Base-by-base conservation (phyloP, 495 filamentous ascomycete genomes). In the Lepidopterella palustris region DNA sequence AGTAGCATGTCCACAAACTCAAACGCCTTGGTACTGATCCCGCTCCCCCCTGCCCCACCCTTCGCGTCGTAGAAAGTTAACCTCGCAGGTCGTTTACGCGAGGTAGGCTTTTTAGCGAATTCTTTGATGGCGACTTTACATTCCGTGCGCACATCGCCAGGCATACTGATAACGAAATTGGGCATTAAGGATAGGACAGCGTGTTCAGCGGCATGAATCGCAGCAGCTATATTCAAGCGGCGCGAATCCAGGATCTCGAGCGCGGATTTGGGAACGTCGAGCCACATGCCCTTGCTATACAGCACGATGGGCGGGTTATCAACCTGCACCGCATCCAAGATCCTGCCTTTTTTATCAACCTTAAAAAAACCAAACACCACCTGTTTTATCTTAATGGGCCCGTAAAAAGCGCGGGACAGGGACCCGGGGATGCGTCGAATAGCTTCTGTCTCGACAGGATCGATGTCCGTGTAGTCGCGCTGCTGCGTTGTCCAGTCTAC, bases 351-450 rank as follows among this genome's bases (percentile, higher is more conserved):
- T 65, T 86, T 87, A 72, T 96, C 90, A 39, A 96, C 73, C 69
- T 97, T 97, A 80, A 97, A 96, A 78, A 91, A 99, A 18, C 95
- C 95, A 69, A 95, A 97, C 15, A 97, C 88, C 39, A 86, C 83
- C 60, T 90, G 84, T 61, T 84, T 83, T 68, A 97, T 88, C 60
- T 84, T 82, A 70, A 99, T 90, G 1, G 81, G 63, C 60, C 93
- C 93, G 72, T 86, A 92, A 75, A 87, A 97, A 24, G 92, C 92
- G 35, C 82, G 79, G 1, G 76, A 77, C 5, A 76, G 64, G 9
- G 76, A 76, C 51, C 73, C 68, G 0, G 80, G 80, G 39, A 96
- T 86, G 15, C 77, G 76, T 3, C 90, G 86, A 67, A 90, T 88
- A 21, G 84, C 81, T 76, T 95, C 89, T 0, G 89, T 95, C 69